A percentile compares a stretch with the other conserved stretches of the same genome.
Evolutionary conservation across 371 early-diverging fungal genomes (phyloP).

Genomic region (Circinella minor): DNA sequence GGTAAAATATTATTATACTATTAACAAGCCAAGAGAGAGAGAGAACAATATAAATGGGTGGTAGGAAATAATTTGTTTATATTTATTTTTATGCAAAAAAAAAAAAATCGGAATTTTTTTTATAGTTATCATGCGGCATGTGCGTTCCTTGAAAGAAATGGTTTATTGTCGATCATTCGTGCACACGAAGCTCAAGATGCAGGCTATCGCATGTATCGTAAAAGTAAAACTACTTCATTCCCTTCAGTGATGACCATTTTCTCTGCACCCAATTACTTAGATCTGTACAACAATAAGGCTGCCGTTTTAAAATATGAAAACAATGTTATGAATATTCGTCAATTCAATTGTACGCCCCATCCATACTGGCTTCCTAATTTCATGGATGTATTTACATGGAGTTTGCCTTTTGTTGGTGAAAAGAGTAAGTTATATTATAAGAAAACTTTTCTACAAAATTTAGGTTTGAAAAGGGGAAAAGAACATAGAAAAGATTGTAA

Average conservation of each 20-base stretch:
- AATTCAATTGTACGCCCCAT: constrained; percentile 87
- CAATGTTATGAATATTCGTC: constrained; percentile 96
- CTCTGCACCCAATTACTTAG: constrained; percentile 97
- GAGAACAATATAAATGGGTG: too few relatives aligned
- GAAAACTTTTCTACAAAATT: too few relatives aligned
- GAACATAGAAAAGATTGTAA: too few relatives aligned
- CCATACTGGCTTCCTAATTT: constrained; percentile 97
- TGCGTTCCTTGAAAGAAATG: constrained; percentile 92
- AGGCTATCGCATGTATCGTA: constrained; percentile 96
- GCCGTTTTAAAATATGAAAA: constrained; percentile 96
- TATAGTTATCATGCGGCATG: constrained; percentile 87
- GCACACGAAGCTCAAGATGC: constrained; percentile 99
- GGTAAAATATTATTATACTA: constrained; percentile 34
- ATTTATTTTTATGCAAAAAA: constrained; percentile 1
- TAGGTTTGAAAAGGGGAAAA: too few relatives aligned
- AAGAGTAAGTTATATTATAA: constrained; percentile 70
- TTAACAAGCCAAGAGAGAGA: too few relatives aligned
- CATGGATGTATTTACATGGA: constrained; percentile 98
- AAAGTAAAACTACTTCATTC: constrained; percentile 91
- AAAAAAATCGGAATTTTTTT: constrained; percentile 14
- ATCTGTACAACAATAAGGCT: constrained; percentile 98
- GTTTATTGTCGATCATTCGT: constrained; percentile 91
- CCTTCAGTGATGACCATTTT: constrained; percentile 97
- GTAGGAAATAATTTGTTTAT: neutral
- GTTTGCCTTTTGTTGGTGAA: constrained; percentile 97